Base-by-base conservation (phyloP, 495 filamentous ascomycete species). In the Friedmanniomyces endolithicus region DNA sequence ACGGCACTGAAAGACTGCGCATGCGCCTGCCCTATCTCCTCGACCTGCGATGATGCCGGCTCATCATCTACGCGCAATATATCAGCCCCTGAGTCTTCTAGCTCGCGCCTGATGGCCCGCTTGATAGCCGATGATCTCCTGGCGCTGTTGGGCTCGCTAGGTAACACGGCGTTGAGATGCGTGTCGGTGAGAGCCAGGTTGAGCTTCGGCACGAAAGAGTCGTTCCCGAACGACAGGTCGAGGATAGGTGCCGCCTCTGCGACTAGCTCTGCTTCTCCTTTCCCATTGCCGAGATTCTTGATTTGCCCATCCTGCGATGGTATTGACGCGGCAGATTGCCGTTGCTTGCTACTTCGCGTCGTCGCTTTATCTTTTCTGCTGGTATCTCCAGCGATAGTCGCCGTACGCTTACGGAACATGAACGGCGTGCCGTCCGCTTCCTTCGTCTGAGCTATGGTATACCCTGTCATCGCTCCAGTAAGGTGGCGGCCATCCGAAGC, bases 121-220 rank as follows among this genome's bases (percentile, higher is more conserved):
- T 55, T 55, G 22, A 56, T 16, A 11, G 23, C n/a, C 12, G 44
- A 60, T 1, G 44, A 35, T 11, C 27, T 44, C 1, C 52, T 19
- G 1, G 14, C 23, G 14, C 24, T 45, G 1, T 27, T 22, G 11
- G 14, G 44, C 16, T 50, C 46, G 23, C 9, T 19, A 50, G 52
- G 52, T 11, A 60, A 37, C 1, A 43, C 16, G n/a, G 49, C 19
- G 35, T 57, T 57, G 4, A 52, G 33, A 25, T 61, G 58, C 48
- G 53, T 49, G 24, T 61, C 54, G 0, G 40, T 53, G 12, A 61
- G 49, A 12, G 58, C 54, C 19, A 57, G 43, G 17, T 50, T 56
- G 20, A 61, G 45, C 14, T 27, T 17, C 7, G 48, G 43, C 11
- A 20, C 58, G 27, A 57, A 61, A 16, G 48, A 52, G 34, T 61